A percentile compares a stretch with the other conserved stretches of the same genome.
These are phyloP conservation scores for Scutellaria barbata DNA, from an alignment of 257 asterid genomes.

Conservation along the genomic window DNA sequence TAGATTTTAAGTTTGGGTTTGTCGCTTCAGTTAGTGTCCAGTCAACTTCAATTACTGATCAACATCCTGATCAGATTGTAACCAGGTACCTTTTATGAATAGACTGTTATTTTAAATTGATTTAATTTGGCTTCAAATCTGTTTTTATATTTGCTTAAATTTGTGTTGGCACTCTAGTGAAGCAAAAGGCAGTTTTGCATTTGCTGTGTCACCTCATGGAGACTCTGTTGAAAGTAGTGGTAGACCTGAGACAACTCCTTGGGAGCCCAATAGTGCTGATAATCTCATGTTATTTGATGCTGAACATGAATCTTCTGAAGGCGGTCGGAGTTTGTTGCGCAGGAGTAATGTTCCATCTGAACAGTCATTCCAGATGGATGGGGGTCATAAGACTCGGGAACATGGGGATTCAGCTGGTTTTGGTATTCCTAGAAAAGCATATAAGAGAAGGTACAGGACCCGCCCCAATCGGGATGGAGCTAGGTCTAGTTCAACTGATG, in stretches of 20 bases:
- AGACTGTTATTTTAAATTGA: slow-evolving; percentile 25
- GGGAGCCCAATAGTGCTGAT: slow-evolving; percentile 89
- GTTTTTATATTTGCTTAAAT: slow-evolving; percentile 21
- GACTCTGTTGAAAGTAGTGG: slow-evolving; percentile 94
- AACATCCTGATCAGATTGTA: slow-evolving; percentile 64
- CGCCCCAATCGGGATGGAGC: slow-evolving; percentile 69
- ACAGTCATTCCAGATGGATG: slow-evolving; percentile 49
- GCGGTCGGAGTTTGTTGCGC: slow-evolving; percentile 51
- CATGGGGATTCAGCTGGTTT: slow-evolving; percentile 63
- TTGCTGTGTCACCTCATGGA: slow-evolving; percentile 80
- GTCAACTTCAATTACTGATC: slow-evolving; percentile 77
- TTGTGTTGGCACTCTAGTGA: slow-evolving; percentile 55
- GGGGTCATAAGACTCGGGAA: slow-evolving; percentile 49
- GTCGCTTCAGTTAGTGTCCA: slow-evolving; percentile 71
- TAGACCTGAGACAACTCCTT: slow-evolving; percentile 65
- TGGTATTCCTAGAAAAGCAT: slow-evolving; percentile 69
- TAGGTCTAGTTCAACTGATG: slow-evolving; percentile 65
- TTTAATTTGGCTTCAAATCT: slow-evolving; percentile 16
- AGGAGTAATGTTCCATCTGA: slow-evolving; percentile 49
- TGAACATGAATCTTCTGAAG: slow-evolving; percentile 66
- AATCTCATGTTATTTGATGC: slow-evolving; percentile 80
- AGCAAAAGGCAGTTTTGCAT: slow-evolving; percentile 85
- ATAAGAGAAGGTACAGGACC: slow-evolving; percentile 70
- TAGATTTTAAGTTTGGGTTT: slow-evolving; percentile 68
- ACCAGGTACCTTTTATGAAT: slow-evolving; percentile 54